A percentile compares a stretch with the other conserved stretches of the same genome.
Evolutionary conservation across 257 asterid genomes (phyloP).

Genomic region (Solanum pinnatisectum): DNA sequence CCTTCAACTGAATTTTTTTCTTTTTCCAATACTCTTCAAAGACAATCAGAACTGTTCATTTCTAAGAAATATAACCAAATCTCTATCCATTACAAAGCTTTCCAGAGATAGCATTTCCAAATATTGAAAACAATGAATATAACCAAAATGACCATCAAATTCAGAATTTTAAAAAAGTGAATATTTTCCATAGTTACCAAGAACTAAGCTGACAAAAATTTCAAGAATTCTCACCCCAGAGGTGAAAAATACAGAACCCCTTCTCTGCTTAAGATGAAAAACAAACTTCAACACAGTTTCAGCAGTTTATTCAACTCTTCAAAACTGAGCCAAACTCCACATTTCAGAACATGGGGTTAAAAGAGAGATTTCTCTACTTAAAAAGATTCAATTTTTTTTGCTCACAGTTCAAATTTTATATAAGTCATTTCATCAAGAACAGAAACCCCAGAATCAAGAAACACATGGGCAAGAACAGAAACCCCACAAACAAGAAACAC

Average conservation of each 20-base stretch:
- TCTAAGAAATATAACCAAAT: not conserved
- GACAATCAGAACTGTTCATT: not conserved
- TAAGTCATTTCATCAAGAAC: not conserved
- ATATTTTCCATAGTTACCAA: not conserved
- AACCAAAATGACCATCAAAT: not conserved
- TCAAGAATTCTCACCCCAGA: not conserved
- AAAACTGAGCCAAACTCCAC: not conserved
- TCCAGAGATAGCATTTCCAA: not conserved
- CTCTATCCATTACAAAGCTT: not conserved
- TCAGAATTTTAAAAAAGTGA: not conserved
- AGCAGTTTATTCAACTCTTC: not conserved
- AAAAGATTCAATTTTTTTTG: not conserved
- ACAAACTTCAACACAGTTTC: not conserved
- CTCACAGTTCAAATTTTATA: not conserved
- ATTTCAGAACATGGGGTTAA: not conserved
- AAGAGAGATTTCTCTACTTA: no score
- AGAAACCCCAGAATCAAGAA: not conserved
- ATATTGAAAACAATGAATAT: not conserved
- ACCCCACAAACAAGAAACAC: not conserved
- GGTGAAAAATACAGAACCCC: not conserved
- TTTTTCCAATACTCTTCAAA: not conserved
- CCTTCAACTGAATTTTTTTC: not conserved
- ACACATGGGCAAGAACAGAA: not conserved
- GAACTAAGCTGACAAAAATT: not conserved
- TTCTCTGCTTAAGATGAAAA: not conserved